phyloP scores from a whole-genome alignment of 1,139 yeast genomes.

The Yamadazyma conglobata region DNA sequence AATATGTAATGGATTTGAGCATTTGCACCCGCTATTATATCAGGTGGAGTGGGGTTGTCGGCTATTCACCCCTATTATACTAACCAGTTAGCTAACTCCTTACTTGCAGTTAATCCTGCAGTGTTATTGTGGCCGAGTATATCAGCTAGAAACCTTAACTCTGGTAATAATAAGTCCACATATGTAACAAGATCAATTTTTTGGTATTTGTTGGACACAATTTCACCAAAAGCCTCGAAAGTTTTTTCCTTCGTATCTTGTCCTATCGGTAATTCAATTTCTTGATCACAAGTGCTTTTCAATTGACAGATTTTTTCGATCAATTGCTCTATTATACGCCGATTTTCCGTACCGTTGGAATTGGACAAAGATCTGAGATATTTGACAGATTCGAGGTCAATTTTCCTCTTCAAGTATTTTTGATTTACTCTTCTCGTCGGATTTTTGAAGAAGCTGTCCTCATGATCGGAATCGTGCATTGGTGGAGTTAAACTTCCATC shows the following conservation, averaged over 20 bases:
- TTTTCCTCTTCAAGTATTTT: slow-evolving; percentile 10
- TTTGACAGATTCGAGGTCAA: slow-evolving; percentile 15
- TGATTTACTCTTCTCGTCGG: slow-evolving; percentile 4
- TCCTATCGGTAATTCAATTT: too few relatives aligned
- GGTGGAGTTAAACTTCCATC: slow-evolving; percentile 17
- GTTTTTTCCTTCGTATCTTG: too few relatives aligned
- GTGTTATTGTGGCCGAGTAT: slow-evolving; percentile 7
- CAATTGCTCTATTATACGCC: too few relatives aligned
- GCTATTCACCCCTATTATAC: too few relatives aligned
- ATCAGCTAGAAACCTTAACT: slow-evolving; percentile 6
- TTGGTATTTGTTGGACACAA: background rate
- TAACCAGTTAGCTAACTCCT: slow-evolving; percentile 17
- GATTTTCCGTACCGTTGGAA: too few relatives aligned
- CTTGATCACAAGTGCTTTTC: too few relatives aligned
- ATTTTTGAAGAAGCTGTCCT: slow-evolving; percentile 3
- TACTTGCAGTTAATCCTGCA: slow-evolving; percentile 11
- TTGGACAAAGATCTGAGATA: slow-evolving; percentile 6
- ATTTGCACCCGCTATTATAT: too few relatives aligned
- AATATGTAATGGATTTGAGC: too few relatives aligned
- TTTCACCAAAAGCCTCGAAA: too few relatives aligned
- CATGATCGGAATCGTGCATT: slow-evolving; percentile 8
- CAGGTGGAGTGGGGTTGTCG: too few relatives aligned
- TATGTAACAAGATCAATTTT: slow-evolving; percentile 4
- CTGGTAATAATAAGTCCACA: slow-evolving; percentile 10
- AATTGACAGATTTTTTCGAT: too few relatives aligned